Evolutionary conservation across 2,329 filamentous ascomycete species (phyloP).

Genomic region (Pseudogymnoascus sp.): DNA sequence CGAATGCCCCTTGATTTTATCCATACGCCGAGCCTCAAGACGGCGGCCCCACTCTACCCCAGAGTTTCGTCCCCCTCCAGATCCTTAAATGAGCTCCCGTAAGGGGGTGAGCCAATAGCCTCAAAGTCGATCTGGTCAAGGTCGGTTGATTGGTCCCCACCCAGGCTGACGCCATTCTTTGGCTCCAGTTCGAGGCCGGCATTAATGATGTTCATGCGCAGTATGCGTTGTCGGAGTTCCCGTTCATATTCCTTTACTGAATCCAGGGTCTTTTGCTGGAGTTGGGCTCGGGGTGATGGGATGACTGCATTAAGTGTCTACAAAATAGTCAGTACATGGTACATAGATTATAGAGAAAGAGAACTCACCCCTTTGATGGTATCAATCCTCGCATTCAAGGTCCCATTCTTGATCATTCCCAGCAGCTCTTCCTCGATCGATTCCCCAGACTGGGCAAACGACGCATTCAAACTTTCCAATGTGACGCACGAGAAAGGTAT

Average conservation of each 20-base stretch:
- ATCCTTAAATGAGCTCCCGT: slow-evolving; percentile 3
- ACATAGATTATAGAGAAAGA: not conserved
- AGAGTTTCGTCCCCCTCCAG: slow-evolving; percentile 6
- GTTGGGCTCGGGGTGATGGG: slow-evolving; percentile 55
- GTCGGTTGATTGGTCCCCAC: not conserved
- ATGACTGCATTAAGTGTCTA: slow-evolving; percentile 67
- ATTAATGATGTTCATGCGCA: slow-evolving; percentile 67
- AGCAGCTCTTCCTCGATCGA: slow-evolving; percentile 69
- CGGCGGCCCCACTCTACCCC: slow-evolving; percentile 5
- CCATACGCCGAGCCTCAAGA: slow-evolving; percentile 2
- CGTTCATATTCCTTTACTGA: slow-evolving; percentile 65
- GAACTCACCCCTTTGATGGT: slow-evolving; percentile 61
- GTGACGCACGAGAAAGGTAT: slow-evolving; percentile 84
- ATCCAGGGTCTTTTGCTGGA: slow-evolving; percentile 63
- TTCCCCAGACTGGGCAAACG: slow-evolving; percentile 60
- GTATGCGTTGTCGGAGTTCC: slow-evolving; percentile 67
- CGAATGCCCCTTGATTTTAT: not conserved
- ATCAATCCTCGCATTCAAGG: slow-evolving; percentile 74
- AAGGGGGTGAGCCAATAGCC: not conserved
- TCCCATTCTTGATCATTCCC: slow-evolving; percentile 64
- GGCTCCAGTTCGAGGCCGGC: slow-evolving; percentile 62
- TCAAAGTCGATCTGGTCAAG: slow-evolving; percentile 1
- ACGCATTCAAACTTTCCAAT: slow-evolving; percentile 66
- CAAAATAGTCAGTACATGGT: slow-evolving; percentile 14
- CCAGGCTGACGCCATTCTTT: slow-evolving; percentile 24